Evolutionary conservation across 305 asterid species (phyloP), one percentile per base, ranked within the genome.

Genomic region (Coffea humblotiana): DNA sequence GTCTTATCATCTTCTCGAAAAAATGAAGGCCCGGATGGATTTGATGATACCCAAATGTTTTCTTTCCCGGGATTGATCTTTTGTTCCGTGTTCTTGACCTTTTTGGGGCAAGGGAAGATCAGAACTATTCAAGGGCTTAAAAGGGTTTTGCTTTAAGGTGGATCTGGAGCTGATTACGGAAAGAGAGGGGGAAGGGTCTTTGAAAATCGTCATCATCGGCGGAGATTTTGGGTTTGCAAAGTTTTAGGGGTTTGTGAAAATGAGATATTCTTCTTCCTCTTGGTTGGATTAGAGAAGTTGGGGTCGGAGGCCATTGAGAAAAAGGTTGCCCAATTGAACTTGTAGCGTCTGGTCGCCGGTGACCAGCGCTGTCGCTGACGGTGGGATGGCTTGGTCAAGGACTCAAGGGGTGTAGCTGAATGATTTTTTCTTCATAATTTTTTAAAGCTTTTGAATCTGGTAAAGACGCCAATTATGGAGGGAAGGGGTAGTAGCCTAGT

Each of bases 141-240:
- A 77, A 69, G 65, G 77, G 27, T 7, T 40, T 70, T 81, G 80
- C 0, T 80, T 43, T 3, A 49, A 52, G 19, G 77, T 47, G 73
- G 52, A 21, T 70, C 48, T 76, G 77, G 60, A 70, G 27, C 12
- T n/a, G 25, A 32, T 23, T 14, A 54, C 8, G 19, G 61, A 18
- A 54, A 70, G 56, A 58, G 72, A 70, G 54, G 80, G 80, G 48
- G 72, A 76, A 4, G 80, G 80, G 61, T 58, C 80, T 63, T 63
- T 81, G 73, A 70, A 81, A 81, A 76, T 76, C 77, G 23, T 81
- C 80, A 19, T 81, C 74, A 19, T 78, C 84, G 13, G 35, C 6
- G 6, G 35, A 67, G 16, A 76, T 69, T 40, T 60, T 56, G 18
- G 68, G 66, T 7, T 27, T 13, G 29, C 54, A 27, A 23, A 43